phyloP scores from a whole-genome alignment of 2,329 filamentous ascomycete genomes.

The Beauveria australis region DNA sequence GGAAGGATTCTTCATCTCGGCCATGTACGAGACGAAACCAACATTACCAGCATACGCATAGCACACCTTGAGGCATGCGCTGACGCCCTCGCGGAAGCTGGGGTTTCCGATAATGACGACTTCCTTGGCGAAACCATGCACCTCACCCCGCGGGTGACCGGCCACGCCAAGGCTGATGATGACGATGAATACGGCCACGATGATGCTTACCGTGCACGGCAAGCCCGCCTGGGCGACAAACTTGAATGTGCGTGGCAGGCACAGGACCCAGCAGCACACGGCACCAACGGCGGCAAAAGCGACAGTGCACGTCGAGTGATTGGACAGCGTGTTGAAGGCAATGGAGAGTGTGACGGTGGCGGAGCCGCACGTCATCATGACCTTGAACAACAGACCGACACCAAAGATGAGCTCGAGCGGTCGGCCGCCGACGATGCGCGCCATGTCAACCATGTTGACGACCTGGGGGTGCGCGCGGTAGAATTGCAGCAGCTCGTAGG shows the following conservation, averaged over 20 bases:
- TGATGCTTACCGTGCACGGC: constrained; percentile 25
- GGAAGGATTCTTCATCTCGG: constrained; percentile 25
- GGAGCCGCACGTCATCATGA: constrained; percentile 61
- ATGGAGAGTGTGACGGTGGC: constrained; percentile 59
- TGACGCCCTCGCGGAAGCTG: constrained; percentile 24
- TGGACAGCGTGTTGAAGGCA: constrained; percentile 60
- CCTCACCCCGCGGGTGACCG: constrained; percentile 21
- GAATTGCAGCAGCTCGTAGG: constrained; percentile 51
- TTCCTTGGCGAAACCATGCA: constrained; percentile 20
- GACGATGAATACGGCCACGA: constrained; percentile 28
- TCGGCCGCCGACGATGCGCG: constrained; percentile 38
- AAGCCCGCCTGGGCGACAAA: constrained; percentile 25
- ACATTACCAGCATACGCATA: constrained; percentile 31
- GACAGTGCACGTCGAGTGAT: constrained; percentile 56
- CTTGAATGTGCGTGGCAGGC: constrained; percentile 58
- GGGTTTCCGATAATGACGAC: constrained; percentile 23
- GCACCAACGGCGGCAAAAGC: constrained; percentile 56
- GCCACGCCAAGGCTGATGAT: constrained; percentile 27
- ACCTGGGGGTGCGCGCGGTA: constrained; percentile 60
- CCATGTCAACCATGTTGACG: constrained; percentile 64
- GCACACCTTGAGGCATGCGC: constrained; percentile 26
- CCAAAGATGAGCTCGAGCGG: constrained; percentile 25
- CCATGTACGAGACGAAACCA: constrained; percentile 28
- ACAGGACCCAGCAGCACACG: constrained; percentile 53
- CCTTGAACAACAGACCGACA: constrained; percentile 62